Evolutionary conservation across 192 early-diverging fungal genomes (phyloP), one percentile per base, ranked within the genome.

Genomic region (Podila epicladia): DNA sequence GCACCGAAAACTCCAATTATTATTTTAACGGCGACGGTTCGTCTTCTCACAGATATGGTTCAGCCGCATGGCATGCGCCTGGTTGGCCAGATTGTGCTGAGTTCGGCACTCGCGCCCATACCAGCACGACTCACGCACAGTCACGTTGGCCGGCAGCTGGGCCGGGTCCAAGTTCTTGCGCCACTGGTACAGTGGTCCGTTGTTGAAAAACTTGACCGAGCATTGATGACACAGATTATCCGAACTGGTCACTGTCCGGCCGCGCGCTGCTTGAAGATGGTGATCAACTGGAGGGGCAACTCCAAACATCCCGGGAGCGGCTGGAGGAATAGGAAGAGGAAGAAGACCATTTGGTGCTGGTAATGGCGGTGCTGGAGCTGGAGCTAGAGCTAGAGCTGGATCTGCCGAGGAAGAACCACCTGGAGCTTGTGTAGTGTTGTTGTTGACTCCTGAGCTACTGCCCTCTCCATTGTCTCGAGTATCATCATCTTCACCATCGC

Each of bases 1-100:
- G 3, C 29, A 29, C 29, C 3, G 29, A 29, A 29, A 29, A n/a
- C n/a, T n/a, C 29, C 29, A 9, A 19, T 32, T 29, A 2, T 60
- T 32, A 8, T 8, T 62, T 62, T 17, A 62, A 12, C 60, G 32
- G 12, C 60, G 24, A 32, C 32, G 28, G 26, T 62, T 20, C 11
- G 29, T 57, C 51, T 68, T 80, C 19, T 80, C 77, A 60, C 77
- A 80, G 41, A 80, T 80, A 41, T 80, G 77, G 41, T 80, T 80
- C 55, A 72, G 58, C 13, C 77, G 64, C 48, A 26, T 53, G 5
- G 76, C 70, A 69, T 73, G 77, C 0, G 17, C 24, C 8, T 15
- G 51, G 24, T 69, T 72, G 4, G 37, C 28, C 22, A 13, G 22
- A 31, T 69, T 73, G 48, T 35, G 58, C 48, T 80, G 77, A 26